Base-by-base conservation (phyloP, 176 grass and related monocot species). In the Triticum monococcum region DNA sequence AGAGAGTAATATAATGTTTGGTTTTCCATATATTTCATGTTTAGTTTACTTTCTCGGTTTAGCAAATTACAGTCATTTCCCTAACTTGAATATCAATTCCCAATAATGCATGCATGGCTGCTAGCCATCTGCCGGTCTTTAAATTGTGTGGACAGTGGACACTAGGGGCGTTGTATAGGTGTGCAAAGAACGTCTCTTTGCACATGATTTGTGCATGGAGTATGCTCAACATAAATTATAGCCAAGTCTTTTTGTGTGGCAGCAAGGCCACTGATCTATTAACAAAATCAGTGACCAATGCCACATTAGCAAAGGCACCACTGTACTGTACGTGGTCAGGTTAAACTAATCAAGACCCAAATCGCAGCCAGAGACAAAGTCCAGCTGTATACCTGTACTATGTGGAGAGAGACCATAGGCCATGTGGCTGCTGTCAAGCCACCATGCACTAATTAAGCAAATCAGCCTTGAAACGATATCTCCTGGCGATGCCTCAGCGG, bases 381-480 rank as follows among this genome's bases (percentile, higher is more conserved):
- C 18, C 26, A 68, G 68, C 17, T 62, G 28, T 54, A 18, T 30
- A 16, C 1, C 24, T 24, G 70, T 75, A 48, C 12, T 63, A 85
- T 81, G 89, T 91, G 81, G 62, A 41, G 76, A 80, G 50, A 63
- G 6, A 24, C 26, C 69, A 85, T 77, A 70, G 70, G 89, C 38
- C 82, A 62, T 88, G 85, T 88, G 85, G 68, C 69, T 61, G 62
- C 22, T 88, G 81, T 85, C 81, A 91, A 52, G 70, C 81, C 85
- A 91, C 50, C 86, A 91, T 22, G 54, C 52, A 59, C 56, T 22
- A 22, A 59, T 62, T 54, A 69, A 68, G 81, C 75, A 77, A 77
- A 68, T 67, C 68, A 38, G 20, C 73, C 43, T 7, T 54, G 50
- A 16, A 54, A 16, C 61, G 35, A 81, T 75, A 80, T 87, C 85